Base-by-base conservation (phyloP, 108 stramenopile species). In the Nitzschia putrida region DNA sequence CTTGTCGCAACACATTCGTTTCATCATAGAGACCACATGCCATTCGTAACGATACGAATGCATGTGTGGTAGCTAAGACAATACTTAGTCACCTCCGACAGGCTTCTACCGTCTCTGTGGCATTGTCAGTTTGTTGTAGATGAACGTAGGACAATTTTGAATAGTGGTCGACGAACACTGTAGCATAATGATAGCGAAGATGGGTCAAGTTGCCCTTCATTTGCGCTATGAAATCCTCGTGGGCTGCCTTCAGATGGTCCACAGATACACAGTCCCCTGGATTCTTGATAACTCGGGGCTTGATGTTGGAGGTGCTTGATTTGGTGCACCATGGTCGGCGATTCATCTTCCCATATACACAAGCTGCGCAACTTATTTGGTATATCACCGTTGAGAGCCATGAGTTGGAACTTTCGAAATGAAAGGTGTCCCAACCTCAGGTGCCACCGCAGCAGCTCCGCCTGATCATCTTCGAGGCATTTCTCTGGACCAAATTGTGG, bases 191-290 rank as follows among this genome's bases (percentile, higher is more conserved):
- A 73, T 82, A 77, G 1, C 83, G 49, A 4, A 66, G 51, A 11
- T 24, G 47, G 0, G 79, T 88, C 8, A 81, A 57, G 44, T 0
- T 65, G 37, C 77, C 76, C 53, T 11, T 50, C 39, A 81, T 71
- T 60, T 87, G 86, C 18, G 83, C 82, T 8, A 84, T 65, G 20
- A 80, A 63, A 18, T 76, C 79, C 7, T 76, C 65, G 44, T 72
- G 73, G 20, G 79, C 59, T 38, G 76, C 74, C 8, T 49, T 51
- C 72, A 84, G 51, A 49, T 84, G 83, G 44, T 84, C 83, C 0
- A 84, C 79, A 18, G 72, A 64, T 8, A 80, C 76, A 24, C 45
- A 25, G 60, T 77, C 47, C 8, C 83, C 83, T 25, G 78, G 76
- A 5, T 21, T 41, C 8, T 53, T 68, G 51, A 2, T 29, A 18